Conservation (phyloP, 2,329 filamentous ascomycete species). For the Magnaporthiopsis rhizophila region DNA sequence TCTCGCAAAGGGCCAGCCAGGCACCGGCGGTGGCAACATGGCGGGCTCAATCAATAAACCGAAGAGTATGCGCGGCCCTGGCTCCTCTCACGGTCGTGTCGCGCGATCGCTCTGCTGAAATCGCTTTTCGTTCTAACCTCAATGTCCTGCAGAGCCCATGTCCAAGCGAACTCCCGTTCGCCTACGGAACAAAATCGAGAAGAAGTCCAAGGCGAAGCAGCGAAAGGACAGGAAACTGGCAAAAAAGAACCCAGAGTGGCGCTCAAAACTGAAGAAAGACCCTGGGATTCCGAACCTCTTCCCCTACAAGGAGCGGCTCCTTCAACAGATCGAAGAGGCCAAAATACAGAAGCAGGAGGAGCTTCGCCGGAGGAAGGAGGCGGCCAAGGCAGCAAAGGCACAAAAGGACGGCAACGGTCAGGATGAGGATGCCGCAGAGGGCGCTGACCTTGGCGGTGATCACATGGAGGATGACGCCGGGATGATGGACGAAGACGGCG, state of each 20-base stretch:
- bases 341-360: slow-evolving; percentile 77
- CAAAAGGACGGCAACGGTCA: slow-evolving; percentile 25
- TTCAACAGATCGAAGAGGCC: slow-evolving; percentile 90
- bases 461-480: slow-evolving; percentile 30
- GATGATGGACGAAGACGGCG: slow-evolving; percentile 43
- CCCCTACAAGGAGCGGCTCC: slow-evolving; percentile 92
- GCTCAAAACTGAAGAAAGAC: slow-evolving; percentile 91
- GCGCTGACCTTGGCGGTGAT: slow-evolving; percentile 21
- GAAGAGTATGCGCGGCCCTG: slow-evolving; percentile 30
- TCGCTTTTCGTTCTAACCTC: slow-evolving; percentile 10
- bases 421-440: slow-evolving; percentile 20
- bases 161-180: slow-evolving; percentile 89
- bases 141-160: slow-evolving; percentile 61
- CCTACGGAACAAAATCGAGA: slow-evolving; percentile 91
- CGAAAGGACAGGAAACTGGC: slow-evolving; percentile 80
- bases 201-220: slow-evolving; percentile 83
- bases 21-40: slow-evolving; percentile 26
- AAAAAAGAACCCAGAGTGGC: slow-evolving; percentile 97
- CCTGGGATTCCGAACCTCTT: slow-evolving; percentile 96
- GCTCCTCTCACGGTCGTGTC: slow-evolving; percentile 16
- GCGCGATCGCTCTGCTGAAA: not conserved
- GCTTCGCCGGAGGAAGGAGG: slow-evolving; percentile 58
- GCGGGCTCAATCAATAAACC: slow-evolving; percentile 48
- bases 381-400: slow-evolving; percentile 60
- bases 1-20: not conserved